Base-by-base conservation (phyloP, 139 green algal genomes). In the Coccomyxa sp. region DNA sequence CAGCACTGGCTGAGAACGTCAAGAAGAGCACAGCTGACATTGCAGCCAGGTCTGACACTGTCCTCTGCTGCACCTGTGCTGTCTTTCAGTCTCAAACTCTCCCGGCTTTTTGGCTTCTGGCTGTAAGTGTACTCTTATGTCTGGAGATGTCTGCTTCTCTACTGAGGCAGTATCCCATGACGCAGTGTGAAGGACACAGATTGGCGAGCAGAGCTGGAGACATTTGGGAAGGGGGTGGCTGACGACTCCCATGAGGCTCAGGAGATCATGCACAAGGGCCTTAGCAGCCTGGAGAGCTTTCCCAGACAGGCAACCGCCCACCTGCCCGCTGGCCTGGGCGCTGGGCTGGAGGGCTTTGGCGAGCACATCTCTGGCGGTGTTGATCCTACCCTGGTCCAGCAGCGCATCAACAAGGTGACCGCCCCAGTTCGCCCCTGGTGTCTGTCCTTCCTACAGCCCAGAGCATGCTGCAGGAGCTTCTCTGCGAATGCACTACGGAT, bases 191-290 rank as follows among this genome's bases (percentile, higher is more conserved):
- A 81, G 34, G 81, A 93, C 29, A 94, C 89, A 0, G 90, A 96
- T 76, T 96, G 92, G 92, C 80, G 83, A 22, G 82, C 70, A 16
- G 92, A 96, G 84, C 78, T 95, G 18, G 70, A 82, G 74, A 82
- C 88, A 0, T 93, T 96, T 68, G 84, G 85, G 34, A 82, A 89
- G 14, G 91, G 90, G 36, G 84, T 93, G 1, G 78, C 85, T 16
- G 86, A 91, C 72, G 92, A 96, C 31, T 81, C 84, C 64, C 24
- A 22, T 1, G 64, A 71, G 64, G 64, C 64, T 2, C n/a, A 10
- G 24, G 24, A 71, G 50, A 3, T 73, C 24, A 40, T 36, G 68
- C 68, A 73, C 50, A 64, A 64, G 50, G 50, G 50, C 18, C n/a
- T n/a, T n/a, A n/a, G n/a, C n/a, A n/a, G n/a, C n/a, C 50, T 64